These are phyloP conservation scores for Lomentospora prolificans DNA, from an alignment of 2,329 filamentous ascomycete species.

Conservation along the genomic window DNA sequence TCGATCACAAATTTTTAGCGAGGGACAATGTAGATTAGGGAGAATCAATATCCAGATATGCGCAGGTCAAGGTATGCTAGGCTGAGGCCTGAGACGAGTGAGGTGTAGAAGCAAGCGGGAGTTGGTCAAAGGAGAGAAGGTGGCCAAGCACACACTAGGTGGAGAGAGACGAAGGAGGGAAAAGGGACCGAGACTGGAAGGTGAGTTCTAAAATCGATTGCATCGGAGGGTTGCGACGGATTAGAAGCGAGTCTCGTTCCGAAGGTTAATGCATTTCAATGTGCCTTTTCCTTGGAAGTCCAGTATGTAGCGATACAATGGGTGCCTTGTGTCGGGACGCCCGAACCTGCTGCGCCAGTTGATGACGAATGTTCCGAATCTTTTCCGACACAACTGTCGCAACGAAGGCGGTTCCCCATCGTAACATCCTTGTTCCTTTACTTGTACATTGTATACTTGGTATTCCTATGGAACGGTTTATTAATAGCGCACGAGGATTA, in stretches of 20 bases:
- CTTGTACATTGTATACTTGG: too few relatives aligned
- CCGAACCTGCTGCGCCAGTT: constrained; percentile 5
- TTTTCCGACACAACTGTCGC: constrained; percentile 6
- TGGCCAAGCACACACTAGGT: not conserved
- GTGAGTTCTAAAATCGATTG: not conserved
- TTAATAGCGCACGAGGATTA: too few relatives aligned
- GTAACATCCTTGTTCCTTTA: not conserved
- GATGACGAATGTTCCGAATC: constrained; percentile 9
- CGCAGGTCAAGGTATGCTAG: not conserved
- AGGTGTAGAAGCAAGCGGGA: not conserved
- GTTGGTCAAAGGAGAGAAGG: not conserved
- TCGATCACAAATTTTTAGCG: not conserved
- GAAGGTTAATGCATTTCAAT: not conserved
- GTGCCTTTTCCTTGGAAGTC: not conserved
- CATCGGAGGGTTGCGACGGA: not conserved
- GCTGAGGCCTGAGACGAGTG: not conserved
- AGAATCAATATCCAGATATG: not conserved
- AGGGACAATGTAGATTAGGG: not conserved
- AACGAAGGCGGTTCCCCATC: not conserved
- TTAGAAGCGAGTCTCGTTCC: not conserved
- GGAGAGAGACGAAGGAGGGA: not conserved
- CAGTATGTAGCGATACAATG: not conserved
- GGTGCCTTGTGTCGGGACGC: constrained; percentile 7
- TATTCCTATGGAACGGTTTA: too few relatives aligned
- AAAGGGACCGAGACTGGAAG: not conserved